Percentiles rank a stretch among this genome's conserved stretches.
Evolutionary conservation across 2,329 filamentous ascomycete genomes (phyloP).

Genomic region (Sordariomycetes sp.): DNA sequence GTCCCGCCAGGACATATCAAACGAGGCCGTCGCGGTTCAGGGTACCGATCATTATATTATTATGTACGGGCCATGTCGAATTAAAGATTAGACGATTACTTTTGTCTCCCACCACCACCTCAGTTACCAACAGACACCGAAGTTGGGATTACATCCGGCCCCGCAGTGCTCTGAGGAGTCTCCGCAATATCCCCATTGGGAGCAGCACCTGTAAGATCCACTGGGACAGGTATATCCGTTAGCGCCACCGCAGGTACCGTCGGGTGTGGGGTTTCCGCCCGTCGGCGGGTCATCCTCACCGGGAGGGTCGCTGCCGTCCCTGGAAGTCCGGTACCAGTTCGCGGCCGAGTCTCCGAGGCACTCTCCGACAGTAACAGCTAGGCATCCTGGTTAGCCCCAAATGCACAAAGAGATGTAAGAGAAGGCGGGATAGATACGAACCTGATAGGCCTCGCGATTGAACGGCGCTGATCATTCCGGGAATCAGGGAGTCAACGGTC

Average conservation of each 20-base stretch:
- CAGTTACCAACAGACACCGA: slow-evolving; percentile 4
- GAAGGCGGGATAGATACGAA: background rate
- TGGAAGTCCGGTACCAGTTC: slow-evolving; percentile 37
- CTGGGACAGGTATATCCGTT: slow-evolving; percentile 1
- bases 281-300: background rate
- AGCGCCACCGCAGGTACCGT: slow-evolving; percentile 4
- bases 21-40: no score
- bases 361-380: slow-evolving; percentile 21
- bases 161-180: slow-evolving; percentile 5
- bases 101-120: no score
- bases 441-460: slow-evolving; percentile 5
- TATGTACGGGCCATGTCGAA: no score
- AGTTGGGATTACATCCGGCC: slow-evolving; percentile 3
- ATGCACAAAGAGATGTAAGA: background rate
- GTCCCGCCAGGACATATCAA: no score
- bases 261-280: background rate
- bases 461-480: slow-evolving; percentile 8
- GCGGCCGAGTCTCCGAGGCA: slow-evolving; percentile 40
- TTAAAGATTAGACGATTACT: no score
- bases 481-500: slow-evolving; percentile 28
- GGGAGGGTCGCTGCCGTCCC: background rate
- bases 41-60: no score
- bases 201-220: slow-evolving; percentile 3
- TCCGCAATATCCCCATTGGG: slow-evolving; percentile 3
- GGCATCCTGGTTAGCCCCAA: background rate